These are phyloP conservation scores for Penicillium olsonii DNA, from an alignment of 2,329 filamentous ascomycete genomes.

Conservation along the genomic window DNA sequence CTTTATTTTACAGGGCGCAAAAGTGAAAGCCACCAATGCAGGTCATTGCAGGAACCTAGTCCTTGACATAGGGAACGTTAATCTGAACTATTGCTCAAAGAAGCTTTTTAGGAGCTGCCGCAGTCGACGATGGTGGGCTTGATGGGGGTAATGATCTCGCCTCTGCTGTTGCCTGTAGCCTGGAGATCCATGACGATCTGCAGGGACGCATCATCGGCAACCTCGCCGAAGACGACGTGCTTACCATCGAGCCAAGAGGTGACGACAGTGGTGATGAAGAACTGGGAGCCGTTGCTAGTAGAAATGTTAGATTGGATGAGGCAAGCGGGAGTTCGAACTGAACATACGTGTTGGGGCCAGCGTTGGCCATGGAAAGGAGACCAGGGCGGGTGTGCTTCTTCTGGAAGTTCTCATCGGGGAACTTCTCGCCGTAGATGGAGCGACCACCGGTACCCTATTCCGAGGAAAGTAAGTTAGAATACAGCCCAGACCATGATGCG, in stretches of 20 bases:
- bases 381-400: constrained; percentile 72
- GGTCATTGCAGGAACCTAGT: constrained; percentile 1
- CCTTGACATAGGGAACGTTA: constrained; percentile 10
- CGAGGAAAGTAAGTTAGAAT: constrained; percentile 12
- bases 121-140: constrained; percentile 57
- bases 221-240: constrained; percentile 70
- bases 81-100: constrained; percentile 11
- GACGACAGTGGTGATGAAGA: constrained; percentile 70
- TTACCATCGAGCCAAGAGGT: constrained; percentile 68
- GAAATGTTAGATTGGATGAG: constrained; percentile 8
- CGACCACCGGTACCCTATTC: constrained; percentile 81
- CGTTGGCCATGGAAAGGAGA: constrained; percentile 93
- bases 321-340: background rate
- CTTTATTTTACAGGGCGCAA: constrained; percentile 31
- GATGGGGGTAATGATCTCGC: constrained; percentile 53
- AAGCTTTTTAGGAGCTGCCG: constrained; percentile 48
- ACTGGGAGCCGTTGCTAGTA: constrained; percentile 67
- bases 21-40: constrained; percentile 11
- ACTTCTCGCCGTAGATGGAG: constrained; percentile 95
- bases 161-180: constrained; percentile 57
- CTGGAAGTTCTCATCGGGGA: constrained; percentile 88
- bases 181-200: constrained; percentile 61
- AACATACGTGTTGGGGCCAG: constrained; percentile 82
- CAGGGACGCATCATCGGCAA: constrained; percentile 57
- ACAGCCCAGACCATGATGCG: background rate